Evolutionary conservation across 345 rosid genomes (phyloP).

Genomic region (Leavenworthia alabamica): DNA sequence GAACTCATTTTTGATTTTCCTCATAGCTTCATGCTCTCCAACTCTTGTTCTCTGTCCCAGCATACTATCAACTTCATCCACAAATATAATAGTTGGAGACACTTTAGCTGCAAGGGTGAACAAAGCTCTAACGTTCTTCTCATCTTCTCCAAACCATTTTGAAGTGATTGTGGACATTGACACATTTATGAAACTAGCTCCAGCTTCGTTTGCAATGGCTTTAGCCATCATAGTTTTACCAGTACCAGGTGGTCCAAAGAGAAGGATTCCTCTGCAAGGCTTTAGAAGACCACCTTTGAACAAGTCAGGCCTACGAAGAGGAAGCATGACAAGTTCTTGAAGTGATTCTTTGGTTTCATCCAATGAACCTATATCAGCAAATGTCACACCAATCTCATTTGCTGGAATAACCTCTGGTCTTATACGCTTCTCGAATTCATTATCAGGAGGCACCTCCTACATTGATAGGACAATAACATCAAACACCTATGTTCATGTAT

Average conservation of each 20-base stretch:
- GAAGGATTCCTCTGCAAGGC: constrained; percentile 95
- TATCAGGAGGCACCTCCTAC: constrained; percentile 82
- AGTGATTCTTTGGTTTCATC: constrained; percentile 93
- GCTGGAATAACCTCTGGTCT: constrained; percentile 99
- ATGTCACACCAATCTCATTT: constrained; percentile 90
- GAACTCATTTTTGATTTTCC: constrained; percentile 95
- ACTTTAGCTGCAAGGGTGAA: constrained; percentile 94
- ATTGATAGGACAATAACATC: background rate
- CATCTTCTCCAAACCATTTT: constrained; percentile 99
- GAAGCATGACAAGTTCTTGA: constrained; percentile 98
- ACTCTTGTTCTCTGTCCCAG: constrained; percentile 92
- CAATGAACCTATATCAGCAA: constrained; percentile 89
- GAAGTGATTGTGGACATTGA: constrained; percentile 99
- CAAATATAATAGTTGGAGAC: constrained; percentile 91
- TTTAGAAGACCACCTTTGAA: constrained; percentile 97
- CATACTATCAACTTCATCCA: constrained; percentile 99
- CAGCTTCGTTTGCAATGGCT: constrained; percentile 98
- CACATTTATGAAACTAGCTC: constrained; percentile 98
- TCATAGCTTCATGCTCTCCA: constrained; percentile 99
- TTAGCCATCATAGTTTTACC: constrained; percentile 99
- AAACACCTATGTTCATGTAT: background rate
- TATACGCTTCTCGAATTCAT: constrained; percentile 93
- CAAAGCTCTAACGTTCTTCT: constrained; percentile 89
- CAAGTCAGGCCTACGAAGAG: constrained; percentile 93
- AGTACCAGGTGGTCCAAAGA: constrained; percentile 99